phyloP scores from a whole-genome alignment of 2,329 filamentous ascomycete genomes.

The Fusarium incarnatum region DNA sequence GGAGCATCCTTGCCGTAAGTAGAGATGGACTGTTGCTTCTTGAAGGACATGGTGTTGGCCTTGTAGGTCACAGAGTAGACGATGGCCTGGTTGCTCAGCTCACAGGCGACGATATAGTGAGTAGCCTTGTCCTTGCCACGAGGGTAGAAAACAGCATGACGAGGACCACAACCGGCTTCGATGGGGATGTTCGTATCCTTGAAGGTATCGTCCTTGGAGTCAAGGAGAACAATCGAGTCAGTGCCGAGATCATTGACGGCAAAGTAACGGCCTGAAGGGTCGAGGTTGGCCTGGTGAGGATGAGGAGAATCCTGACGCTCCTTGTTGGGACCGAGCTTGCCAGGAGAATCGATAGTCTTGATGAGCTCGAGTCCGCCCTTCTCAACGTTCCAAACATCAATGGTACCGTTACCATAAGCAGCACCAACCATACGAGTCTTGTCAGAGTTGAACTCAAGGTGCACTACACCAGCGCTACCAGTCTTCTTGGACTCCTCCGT shows the following conservation, averaged over 20 bases:
- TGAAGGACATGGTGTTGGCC: slow-evolving; percentile 52
- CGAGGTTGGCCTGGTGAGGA: slow-evolving; percentile 62
- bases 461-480: slow-evolving; percentile 59
- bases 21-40: slow-evolving; percentile 53
- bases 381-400: slow-evolving; percentile 61
- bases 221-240: slow-evolving; percentile 60
- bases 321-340: slow-evolving; percentile 50
- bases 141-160: slow-evolving; percentile 63
- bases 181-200: slow-evolving; percentile 50
- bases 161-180: slow-evolving; percentile 58
- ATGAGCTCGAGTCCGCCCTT: slow-evolving; percentile 53
- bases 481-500: slow-evolving; percentile 46
- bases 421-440: slow-evolving; percentile 59
- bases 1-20: slow-evolving; percentile 54
- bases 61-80: slow-evolving; percentile 58
- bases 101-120: slow-evolving; percentile 62
- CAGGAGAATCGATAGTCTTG: slow-evolving; percentile 53
- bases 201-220: slow-evolving; percentile 57
- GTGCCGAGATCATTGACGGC: slow-evolving; percentile 62
- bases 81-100: slow-evolving; percentile 59
- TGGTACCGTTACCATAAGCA: slow-evolving; percentile 54
- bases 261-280: slow-evolving; percentile 63
- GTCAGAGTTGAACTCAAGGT: slow-evolving; percentile 60
- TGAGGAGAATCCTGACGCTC: slow-evolving; percentile 52
- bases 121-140: slow-evolving; percentile 49